A percentile compares a stretch with the other conserved stretches of the same genome.
Conservation (phyloP, 2,329 filamentous ascomycete genomes). For the Microcyclosporella mali region DNA sequence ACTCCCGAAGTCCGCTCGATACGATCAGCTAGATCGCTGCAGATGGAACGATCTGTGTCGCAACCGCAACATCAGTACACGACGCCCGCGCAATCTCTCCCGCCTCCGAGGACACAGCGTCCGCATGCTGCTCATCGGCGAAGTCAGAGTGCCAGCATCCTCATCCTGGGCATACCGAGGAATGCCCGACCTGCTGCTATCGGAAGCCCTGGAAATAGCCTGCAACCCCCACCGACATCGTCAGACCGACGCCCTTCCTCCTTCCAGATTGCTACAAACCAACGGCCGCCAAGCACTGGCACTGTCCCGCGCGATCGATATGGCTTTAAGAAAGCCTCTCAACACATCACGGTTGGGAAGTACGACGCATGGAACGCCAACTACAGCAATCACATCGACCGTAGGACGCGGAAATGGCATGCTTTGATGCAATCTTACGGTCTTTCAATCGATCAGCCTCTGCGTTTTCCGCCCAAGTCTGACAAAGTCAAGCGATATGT, state of each 20-base stretch:
- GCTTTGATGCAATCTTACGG: constrained; percentile 69
- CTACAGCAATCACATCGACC: constrained; percentile 69
- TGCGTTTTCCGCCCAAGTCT: constrained; percentile 70
- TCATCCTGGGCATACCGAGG: constrained; percentile 17
- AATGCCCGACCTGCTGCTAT: constrained; percentile 8
- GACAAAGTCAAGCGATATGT: constrained; percentile 85
- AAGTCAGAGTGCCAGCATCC: constrained; percentile 30
- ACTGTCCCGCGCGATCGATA: constrained; percentile 65
- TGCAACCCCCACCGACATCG: neutral
- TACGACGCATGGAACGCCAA: constrained; percentile 75
- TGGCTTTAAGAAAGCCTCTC: constrained; percentile 82
- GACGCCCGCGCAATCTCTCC: neutral
- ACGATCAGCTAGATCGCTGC: constrained; percentile 15
- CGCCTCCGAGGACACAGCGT: constrained; percentile 8
- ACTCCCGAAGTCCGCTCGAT: constrained; percentile 8
- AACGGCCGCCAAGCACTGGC: constrained; percentile 1
- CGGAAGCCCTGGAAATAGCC: constrained; percentile 2
- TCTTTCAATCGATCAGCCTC: constrained; percentile 62
- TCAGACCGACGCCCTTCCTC: neutral
- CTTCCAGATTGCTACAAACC: neutral
- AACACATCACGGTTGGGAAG: constrained; percentile 67
- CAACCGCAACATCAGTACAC: constrained; percentile 8
- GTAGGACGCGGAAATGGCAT: constrained; percentile 76
- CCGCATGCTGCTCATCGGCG: constrained; percentile 23
- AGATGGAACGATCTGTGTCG: constrained; percentile 19